These are phyloP conservation scores for Lagenaria siceraria DNA, from an alignment of 306 rosid genomes.

Conservation along the genomic window DNA sequence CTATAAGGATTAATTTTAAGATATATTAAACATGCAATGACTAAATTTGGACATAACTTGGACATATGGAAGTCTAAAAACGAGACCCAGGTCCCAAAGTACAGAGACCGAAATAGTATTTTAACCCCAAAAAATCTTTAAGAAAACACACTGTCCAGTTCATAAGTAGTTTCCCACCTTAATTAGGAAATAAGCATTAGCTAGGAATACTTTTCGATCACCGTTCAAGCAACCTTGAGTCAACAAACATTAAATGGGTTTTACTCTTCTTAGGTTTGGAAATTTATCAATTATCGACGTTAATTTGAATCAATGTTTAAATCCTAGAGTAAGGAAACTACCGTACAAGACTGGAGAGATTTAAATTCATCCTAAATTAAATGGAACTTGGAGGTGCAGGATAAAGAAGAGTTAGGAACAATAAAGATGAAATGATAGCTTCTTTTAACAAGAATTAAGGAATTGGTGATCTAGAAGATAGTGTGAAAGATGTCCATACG, in stretches of 20 bases:
- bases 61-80: neutral
- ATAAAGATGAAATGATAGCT: neutral
- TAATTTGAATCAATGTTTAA: neutral
- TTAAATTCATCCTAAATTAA: neutral
- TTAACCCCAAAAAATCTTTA: neutral
- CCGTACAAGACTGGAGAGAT: neutral
- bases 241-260: neutral
- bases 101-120: neutral
- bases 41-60: too few relatives aligned
- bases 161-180: neutral
- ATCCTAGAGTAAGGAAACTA: neutral
- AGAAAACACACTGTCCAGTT: neutral
- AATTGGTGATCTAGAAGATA: neutral
- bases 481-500: neutral
- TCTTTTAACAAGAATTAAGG: neutral
- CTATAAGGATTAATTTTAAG: too few relatives aligned
- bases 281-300: neutral
- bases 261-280: neutral
- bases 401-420: neutral
- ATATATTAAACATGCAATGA: too few relatives aligned
- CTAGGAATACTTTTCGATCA: neutral
- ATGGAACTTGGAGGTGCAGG: neutral
- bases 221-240: neutral
- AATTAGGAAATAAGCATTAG: neutral
- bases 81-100: neutral